Conservation (phyloP, 2,329 filamentous ascomycete genomes). For the Neopestalotiopsis clavispora region DNA sequence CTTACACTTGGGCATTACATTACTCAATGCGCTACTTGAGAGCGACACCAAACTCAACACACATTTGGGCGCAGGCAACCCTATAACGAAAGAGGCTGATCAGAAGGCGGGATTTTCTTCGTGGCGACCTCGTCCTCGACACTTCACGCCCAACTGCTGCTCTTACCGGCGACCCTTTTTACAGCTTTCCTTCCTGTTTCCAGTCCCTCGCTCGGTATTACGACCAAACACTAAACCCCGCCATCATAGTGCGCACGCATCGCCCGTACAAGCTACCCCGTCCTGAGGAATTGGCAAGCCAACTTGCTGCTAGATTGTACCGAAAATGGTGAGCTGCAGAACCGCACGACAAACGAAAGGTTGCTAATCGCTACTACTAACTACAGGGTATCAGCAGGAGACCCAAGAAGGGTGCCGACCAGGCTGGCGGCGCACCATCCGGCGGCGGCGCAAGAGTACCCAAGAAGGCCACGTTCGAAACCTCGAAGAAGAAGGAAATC, state of each 20-base stretch:
- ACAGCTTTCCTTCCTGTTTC: neutral
- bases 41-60: neutral
- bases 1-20: neutral
- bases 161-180: neutral
- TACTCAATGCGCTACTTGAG: neutral
- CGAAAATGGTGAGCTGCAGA: neutral
- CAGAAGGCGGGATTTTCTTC: neutral
- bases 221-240: neutral
- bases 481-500: constrained; percentile 98
- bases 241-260: neutral
- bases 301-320: neutral
- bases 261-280: neutral
- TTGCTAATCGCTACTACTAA: neutral
- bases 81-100: neutral
- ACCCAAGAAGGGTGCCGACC: constrained; percentile 51
- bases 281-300: neutral
- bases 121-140: neutral
- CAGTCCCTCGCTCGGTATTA: neutral
- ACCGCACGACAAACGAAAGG: too few relatives aligned
- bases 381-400: constrained; percentile 54
- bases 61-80: constrained; percentile 1
- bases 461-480: constrained; percentile 95
- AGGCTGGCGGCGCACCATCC: constrained; percentile 41
- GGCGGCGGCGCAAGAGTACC: constrained; percentile 63
- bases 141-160: neutral